These are phyloP conservation scores for Termitomyces sp. DNA, from an alignment of 768 basidiomycete species.

Conservation along the genomic window DNA sequence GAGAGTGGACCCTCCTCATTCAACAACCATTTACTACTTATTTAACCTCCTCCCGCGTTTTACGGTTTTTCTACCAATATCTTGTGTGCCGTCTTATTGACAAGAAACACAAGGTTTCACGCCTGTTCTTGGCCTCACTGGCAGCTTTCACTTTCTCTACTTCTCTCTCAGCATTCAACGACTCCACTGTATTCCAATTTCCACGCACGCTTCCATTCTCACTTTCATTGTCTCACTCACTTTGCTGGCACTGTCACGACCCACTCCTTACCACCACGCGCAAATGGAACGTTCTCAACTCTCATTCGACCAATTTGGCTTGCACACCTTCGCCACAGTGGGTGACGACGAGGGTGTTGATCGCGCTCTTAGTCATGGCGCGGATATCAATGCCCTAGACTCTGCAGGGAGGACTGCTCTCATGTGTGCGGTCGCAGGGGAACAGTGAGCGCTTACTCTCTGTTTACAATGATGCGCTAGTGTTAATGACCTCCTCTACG, in stretches of 20 bases:
- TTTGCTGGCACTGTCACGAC: constrained; percentile 13
- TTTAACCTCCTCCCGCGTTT: constrained; percentile 6
- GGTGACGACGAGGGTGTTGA: constrained; percentile 55
- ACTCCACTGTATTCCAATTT: constrained; percentile 6
- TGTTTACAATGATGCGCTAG: constrained; percentile 3
- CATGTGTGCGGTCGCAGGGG: constrained; percentile 69
- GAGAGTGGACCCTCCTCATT: constrained; percentile 10
- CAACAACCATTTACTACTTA: constrained; percentile 16
- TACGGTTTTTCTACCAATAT: constrained; percentile 9
- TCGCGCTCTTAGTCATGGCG: constrained; percentile 53
- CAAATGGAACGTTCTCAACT: constrained; percentile 25
- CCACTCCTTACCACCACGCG: constrained; percentile 7
- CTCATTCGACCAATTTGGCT: constrained; percentile 34
- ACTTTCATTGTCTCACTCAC: constrained; percentile 8
- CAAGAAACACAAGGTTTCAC: constrained; percentile 5
- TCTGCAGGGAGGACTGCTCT: constrained; percentile 57
- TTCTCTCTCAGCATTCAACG: constrained; percentile 6
- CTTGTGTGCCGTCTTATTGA: not conserved
- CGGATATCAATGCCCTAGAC: constrained; percentile 69
- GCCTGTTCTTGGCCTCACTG: constrained; percentile 11
- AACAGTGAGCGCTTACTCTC: constrained; percentile 46
- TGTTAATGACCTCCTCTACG: constrained; percentile 2
- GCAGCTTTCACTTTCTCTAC: constrained; percentile 10
- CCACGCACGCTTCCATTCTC: constrained; percentile 9
- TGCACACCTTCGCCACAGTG: constrained; percentile 53